Base-by-base conservation (phyloP, 2,329 filamentous ascomycete species). In the Trichoderma semiorbis region DNA sequence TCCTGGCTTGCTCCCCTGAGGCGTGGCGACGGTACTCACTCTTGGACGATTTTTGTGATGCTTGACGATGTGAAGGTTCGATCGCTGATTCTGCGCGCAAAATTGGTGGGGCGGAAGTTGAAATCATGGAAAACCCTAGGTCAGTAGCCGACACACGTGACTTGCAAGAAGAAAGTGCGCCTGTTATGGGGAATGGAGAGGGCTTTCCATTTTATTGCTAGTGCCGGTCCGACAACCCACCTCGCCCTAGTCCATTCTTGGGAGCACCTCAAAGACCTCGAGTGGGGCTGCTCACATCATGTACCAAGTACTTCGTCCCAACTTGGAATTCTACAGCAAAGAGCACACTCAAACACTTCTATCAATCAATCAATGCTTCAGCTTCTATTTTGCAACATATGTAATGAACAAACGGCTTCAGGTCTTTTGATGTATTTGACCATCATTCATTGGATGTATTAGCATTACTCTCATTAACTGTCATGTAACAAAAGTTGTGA, bases 11-110 rank as follows among this genome's bases (percentile, higher is more conserved):
- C 28, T 30, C 53, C 34, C 39, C 32, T 47, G 70, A 47, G 32
- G 60, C 43, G 28, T 53, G 43, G 63, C 60, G 47, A 39, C 34
- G n/a, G 63, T 73, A 88, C 88, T 87, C 84, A 90, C 88, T 90
- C 82, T 85, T 89, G 84, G 83, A 84, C 82, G 83, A 83, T 83
- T 85, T 84, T 83, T 82, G 82, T 83, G 84, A 85, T 82, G 78
- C 80, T 81, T 83, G 80, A 80, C 80, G 78, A 83, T 82, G 80
- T 80, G 79, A 80, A 79, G 79, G 77, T 82, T 79, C 75, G 75
- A 76, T 78, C 77, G 77, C 74, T 78, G 77, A 77, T 77, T 79
- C 80, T 80, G 80, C 78, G 79, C 75, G 78, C 78, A 82, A 84
- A 81, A 81, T 83, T 83, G 81, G 82, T 84, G 83, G 83, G 82